Percentiles rank a stretch among this genome's conserved stretches.
Evolutionary conservation across 106 monocot species (phyloP).

Genomic region (Triglochin maritima): DNA sequence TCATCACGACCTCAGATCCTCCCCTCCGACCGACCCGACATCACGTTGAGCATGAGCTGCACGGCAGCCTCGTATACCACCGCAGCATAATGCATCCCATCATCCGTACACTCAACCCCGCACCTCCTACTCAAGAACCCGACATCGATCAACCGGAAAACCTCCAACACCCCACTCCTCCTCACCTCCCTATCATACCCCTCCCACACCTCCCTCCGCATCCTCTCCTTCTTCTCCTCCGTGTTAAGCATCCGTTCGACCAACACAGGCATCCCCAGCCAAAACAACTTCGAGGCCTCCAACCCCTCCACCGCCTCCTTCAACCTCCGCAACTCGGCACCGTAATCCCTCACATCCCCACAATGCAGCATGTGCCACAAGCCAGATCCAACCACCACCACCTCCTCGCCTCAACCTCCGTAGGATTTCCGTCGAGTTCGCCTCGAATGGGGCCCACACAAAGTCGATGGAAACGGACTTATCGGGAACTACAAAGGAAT

Average conservation of each 20-base stretch:
- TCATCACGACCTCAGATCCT: background rate
- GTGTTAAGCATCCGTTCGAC: slow-evolving; percentile 59
- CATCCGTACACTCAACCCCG: slow-evolving; percentile 51
- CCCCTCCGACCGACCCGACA: slow-evolving; percentile 56
- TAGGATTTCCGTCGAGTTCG: slow-evolving; percentile 45
- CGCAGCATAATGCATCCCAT: slow-evolving; percentile 81
- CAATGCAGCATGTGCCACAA: slow-evolving; percentile 96
- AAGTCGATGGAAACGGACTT: slow-evolving; percentile 44
- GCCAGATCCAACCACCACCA: slow-evolving; percentile 54
- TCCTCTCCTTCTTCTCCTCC: slow-evolving; percentile 61
- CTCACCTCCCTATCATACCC: slow-evolving; percentile 38
- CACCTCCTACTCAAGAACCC: slow-evolving; percentile 52
- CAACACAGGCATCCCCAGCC: slow-evolving; percentile 76
- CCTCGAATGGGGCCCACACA: slow-evolving; percentile 75
- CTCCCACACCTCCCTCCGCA: slow-evolving; percentile 28
- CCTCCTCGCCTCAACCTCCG: background rate
- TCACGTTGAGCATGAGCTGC: slow-evolving; percentile 76
- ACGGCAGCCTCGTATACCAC: slow-evolving; percentile 74
- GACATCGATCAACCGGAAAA: slow-evolving; percentile 49
- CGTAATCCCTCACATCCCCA: slow-evolving; percentile 42
- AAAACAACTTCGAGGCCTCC: slow-evolving; percentile 43
- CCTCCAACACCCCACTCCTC: slow-evolving; percentile 45
- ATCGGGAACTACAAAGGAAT: slow-evolving; percentile 30
- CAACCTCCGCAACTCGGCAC: slow-evolving; percentile 17
- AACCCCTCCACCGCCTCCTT: background rate